phyloP scores from a whole-genome alignment of 148 eudicot species.

The Fagopyrum tataricum region DNA sequence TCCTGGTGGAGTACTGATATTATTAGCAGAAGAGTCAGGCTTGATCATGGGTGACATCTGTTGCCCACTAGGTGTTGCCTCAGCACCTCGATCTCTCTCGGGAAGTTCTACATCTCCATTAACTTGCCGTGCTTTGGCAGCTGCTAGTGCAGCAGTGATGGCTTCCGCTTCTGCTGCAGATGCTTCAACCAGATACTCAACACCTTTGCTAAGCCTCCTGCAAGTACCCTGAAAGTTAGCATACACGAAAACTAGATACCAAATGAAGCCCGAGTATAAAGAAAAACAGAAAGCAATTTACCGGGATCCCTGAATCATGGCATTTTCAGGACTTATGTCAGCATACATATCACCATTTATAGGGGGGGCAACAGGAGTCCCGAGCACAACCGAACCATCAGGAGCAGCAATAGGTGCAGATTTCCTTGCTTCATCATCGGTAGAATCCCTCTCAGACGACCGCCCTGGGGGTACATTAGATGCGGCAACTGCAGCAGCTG shows the following conservation, averaged over 20 bases:
- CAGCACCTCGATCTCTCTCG: constrained; percentile 92
- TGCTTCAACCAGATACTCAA: constrained; percentile 92
- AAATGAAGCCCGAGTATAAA: constrained; percentile 3
- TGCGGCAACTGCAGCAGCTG: constrained; percentile 91
- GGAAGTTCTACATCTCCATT: constrained; percentile 94
- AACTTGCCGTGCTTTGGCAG: constrained; percentile 90
- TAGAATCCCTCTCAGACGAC: constrained; percentile 56
- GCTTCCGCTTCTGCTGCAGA: constrained; percentile 99
- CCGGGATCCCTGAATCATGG: constrained; percentile 75
- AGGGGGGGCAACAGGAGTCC: constrained; percentile 92
- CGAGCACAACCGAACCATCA: constrained; percentile 91
- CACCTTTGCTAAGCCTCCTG: constrained; percentile 95
- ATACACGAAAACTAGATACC: not conserved
- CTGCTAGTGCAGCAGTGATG: constrained; percentile 83
- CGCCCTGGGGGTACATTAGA: constrained; percentile 67
- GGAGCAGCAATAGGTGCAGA: constrained; percentile 40
- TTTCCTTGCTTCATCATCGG: constrained; percentile 56
- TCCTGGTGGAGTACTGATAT: constrained; percentile 68
- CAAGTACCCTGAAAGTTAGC: constrained; percentile 11
- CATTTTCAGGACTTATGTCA: constrained; percentile 92
- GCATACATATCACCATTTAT: constrained; percentile 89
- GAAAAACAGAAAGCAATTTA: constrained; percentile 23
- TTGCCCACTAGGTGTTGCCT: constrained; percentile 95
- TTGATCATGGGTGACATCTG: constrained; percentile 56
- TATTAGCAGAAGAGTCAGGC: constrained; percentile 59